Evolutionary conservation across 192 early-diverging fungal genomes (phyloP), one percentile per base, ranked within the genome.

Genomic region (Coemansia sp.): DNA sequence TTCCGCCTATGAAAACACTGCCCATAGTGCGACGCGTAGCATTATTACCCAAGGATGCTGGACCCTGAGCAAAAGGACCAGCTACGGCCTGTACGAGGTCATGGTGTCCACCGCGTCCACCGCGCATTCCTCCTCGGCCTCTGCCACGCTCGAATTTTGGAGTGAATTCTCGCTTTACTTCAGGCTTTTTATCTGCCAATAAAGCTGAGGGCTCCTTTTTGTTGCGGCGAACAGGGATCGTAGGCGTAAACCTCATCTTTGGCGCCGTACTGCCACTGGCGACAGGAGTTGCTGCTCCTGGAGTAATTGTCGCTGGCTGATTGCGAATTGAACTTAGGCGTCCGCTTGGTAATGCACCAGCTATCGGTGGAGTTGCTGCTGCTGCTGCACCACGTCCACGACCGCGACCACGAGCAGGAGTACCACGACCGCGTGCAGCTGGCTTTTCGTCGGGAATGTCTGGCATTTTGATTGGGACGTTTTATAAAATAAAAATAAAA

Each of bases 11-110:
- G 38, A 55, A 70, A 20, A 31, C 10, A 22, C 68, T 60, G 60
- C 61, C 61, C 38, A 41, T 38, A 40, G 36, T 24, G 51, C 42
- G 70, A 16, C 52, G 27, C 11, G 57, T 41, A 7, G 15, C 33
- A 10, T 34, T 33, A 22, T 42, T 66, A 2, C 62, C 63, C 40
- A 80, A 61, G 27, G 74, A 75, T 34, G 80, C 75, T 0, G 80
- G 80, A 3, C 80, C 80, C 70, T 78, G 75, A 1, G 80, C 76
- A 78, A 83, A 83, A 31, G 80, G 80, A 3, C 80, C 80, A 1
- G 76, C 61, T 0, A 78, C 67, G 0, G 62, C 34, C 57, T 83
- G 72, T 20, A 78, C 77, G 7, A 77, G 49, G 55, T 78, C 70
- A 1, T 65, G 11, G 0, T 63, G 59, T n/a, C 27, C 27, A 27